Evolutionary conservation across 768 basidiomycete species (phyloP).

Genomic region (Clavaria fumosa): DNA sequence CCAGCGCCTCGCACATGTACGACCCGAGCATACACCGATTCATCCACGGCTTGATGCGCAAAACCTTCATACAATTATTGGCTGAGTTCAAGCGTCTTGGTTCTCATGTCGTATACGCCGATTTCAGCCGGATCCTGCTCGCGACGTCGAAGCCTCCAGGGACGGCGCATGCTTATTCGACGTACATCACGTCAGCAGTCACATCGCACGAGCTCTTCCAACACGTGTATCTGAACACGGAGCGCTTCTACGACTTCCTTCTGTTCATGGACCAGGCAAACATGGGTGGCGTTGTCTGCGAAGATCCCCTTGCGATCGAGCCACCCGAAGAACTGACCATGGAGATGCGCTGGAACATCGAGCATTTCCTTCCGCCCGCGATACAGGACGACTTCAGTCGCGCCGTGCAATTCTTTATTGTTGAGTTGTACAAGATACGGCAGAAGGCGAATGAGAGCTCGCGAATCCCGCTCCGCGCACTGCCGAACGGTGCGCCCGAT

Average conservation of each 20-base stretch:
- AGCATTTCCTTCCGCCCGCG: constrained; percentile 71
- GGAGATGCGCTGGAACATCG: constrained; percentile 88
- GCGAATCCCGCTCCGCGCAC: constrained; percentile 56
- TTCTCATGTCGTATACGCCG: constrained; percentile 84
- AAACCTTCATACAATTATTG: constrained; percentile 91
- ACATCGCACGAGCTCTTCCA: constrained; percentile 93
- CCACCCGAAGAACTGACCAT: constrained; percentile 53
- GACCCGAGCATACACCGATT: constrained; percentile 90
- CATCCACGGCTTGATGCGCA: constrained; percentile 90
- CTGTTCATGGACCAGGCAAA: constrained; percentile 95
- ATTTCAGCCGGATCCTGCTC: constrained; percentile 80
- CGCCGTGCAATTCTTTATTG: constrained; percentile 67
- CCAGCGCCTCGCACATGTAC: constrained; percentile 70
- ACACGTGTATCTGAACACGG: constrained; percentile 74
- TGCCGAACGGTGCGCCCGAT: constrained; percentile 50
- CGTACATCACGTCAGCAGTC: constrained; percentile 86
- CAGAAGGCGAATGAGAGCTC: constrained; percentile 42
- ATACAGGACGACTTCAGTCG: constrained; percentile 64
- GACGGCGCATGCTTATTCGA: constrained; percentile 89
- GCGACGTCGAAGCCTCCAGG: constrained; percentile 94
- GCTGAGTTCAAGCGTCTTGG: constrained; percentile 95
- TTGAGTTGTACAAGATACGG: constrained; percentile 66
- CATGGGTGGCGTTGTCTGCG: constrained; percentile 77
- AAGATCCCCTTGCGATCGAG: constrained; percentile 55
- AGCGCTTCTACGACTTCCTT: constrained; percentile 85